Evolutionary conservation across 2,329 filamentous ascomycete genomes (phyloP), one percentile per base, ranked within the genome.

Genomic region (Ophiobolus disseminans): DNA sequence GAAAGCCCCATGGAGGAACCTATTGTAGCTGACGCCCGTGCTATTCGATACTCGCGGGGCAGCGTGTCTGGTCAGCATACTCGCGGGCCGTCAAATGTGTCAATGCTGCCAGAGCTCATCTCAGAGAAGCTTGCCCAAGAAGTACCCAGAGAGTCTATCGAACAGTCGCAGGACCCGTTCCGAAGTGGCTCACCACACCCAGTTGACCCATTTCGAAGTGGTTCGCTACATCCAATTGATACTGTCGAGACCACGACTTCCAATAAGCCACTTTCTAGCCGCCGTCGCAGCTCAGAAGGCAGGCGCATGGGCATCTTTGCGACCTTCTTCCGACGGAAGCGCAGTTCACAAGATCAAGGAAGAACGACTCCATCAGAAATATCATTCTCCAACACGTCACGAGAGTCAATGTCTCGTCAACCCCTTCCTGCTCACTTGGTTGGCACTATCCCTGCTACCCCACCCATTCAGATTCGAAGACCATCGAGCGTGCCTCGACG

Each of bases 361-460:
- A 75, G 76, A 73, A 82, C 68, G 54, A 79, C 68, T 2, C 82
- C 88, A 3, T 88, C 90, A 0, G 91, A 92, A n/a, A 62, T 65
- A 14, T 79, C 77, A 0, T 94, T 96, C 68, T 91, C 91, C 4
- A 96, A 96, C 65, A 90, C 91, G 0, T 96, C 92, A 1, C 84
- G 91, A 55, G 92, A 96, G 65, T 95, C 92, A 13, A 93, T 96
- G 75, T 80, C 81, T 53, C 80, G 77, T 55, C 77, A 85, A 48
- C 73, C 76, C 43, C 75, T 77, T 21, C 80, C 80, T 14, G 74
- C 78, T 38, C 79, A 82, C 46, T 70, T 80, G 19, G 60, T 78
- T 14, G 73, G 69, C 42, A 63, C 74, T 69, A 48, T 70, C 66
- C 65, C 31, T 66, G 42, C 50, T 59, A 42, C 70, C 65, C 40